A percentile compares a stretch with the other conserved stretches of the same genome.
These are phyloP conservation scores for Panaeolus papilionaceus DNA, from an alignment of 768 basidiomycete genomes.

Conservation along the genomic window DNA sequence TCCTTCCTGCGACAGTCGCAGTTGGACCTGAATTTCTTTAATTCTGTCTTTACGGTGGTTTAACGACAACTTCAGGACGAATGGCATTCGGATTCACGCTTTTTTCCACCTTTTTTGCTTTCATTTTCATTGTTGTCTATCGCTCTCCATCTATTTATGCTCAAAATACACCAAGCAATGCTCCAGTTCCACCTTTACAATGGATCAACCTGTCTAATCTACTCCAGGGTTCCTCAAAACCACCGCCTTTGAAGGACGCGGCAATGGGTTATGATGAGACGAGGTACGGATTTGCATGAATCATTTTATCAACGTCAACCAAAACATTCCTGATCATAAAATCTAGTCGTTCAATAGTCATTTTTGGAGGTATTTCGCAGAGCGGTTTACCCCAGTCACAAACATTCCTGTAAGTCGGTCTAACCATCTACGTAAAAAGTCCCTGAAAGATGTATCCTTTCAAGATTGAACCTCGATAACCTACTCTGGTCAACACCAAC, in stretches of 20 bases:
- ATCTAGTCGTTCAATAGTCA: constrained; percentile 60
- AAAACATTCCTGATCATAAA: constrained; percentile 37
- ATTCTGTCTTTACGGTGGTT: constrained; percentile 14
- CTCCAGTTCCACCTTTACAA: constrained; percentile 68
- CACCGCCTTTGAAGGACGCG: constrained; percentile 73
- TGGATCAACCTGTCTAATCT: constrained; percentile 76
- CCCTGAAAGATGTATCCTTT: constrained; percentile 20
- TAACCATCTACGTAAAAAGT: background rate
- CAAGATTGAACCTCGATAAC: constrained; percentile 66
- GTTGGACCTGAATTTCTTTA: background rate
- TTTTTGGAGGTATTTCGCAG: constrained; percentile 80
- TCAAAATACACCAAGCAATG: constrained; percentile 58
- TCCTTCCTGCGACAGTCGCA: background rate
- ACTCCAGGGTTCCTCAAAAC: constrained; percentile 57
- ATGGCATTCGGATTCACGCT: constrained; percentile 37
- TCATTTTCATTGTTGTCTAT: constrained; percentile 31
- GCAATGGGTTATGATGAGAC: constrained; percentile 67
- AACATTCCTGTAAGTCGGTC: constrained; percentile 66
- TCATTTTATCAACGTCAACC: constrained; percentile 14
- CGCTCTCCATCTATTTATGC: constrained; percentile 35
- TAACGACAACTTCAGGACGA: constrained; percentile 21
- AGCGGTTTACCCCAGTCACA: constrained; percentile 65
- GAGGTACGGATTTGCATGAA: constrained; percentile 34
- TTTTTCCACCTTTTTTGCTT: constrained; percentile 34
- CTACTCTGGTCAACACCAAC: constrained; percentile 65